Percentiles rank a stretch among this genome's conserved stretches.
phyloP scores from a whole-genome alignment of 768 basidiomycete genomes.

The Mycena galericulata region DNA sequence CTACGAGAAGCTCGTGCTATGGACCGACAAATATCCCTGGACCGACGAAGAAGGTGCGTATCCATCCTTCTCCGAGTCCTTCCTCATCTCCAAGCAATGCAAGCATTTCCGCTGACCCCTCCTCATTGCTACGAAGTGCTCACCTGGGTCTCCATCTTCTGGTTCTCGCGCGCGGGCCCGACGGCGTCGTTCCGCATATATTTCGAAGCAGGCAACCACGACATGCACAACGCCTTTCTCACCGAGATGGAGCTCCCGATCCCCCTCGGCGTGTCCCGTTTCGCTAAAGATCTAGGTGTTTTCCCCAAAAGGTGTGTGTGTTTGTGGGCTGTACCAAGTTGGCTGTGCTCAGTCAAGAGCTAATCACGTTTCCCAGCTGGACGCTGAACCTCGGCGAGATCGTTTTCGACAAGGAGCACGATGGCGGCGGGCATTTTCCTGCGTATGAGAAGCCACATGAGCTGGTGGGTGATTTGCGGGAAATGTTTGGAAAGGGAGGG shows the following conservation, averaged over 20 bases:
- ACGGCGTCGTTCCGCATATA: conserved; percentile 68
- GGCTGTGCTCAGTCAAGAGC: too few species aligned
- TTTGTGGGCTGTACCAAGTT: neutral
- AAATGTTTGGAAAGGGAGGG: conserved; percentile 21
- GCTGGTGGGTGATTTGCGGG: conserved; percentile 14
- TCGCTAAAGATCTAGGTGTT: conserved; percentile 55
- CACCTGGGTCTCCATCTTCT: conserved; percentile 69
- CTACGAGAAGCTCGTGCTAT: conserved; percentile 45
- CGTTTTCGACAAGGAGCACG: conserved; percentile 9
- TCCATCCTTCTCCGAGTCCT: too few species aligned
- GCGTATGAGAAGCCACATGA: conserved; percentile 18
- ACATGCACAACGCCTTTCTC: conserved; percentile 1
- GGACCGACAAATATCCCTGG: conserved; percentile 54
- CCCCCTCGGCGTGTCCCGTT: conserved; percentile 59
- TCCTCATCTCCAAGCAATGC: too few species aligned
- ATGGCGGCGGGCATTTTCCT: conserved; percentile 12
- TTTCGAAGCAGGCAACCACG: conserved; percentile 52
- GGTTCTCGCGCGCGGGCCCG: conserved; percentile 72
- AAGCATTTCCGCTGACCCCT: neutral
- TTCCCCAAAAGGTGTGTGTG: conserved; percentile 39
- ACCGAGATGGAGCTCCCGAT: conserved; percentile 37
- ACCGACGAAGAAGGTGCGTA: conserved; percentile 62
- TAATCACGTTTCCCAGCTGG: neutral
- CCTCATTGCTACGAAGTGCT: conserved; percentile 55
- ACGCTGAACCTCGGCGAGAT: conserved; percentile 2